Conservation (phyloP, 768 basidiomycete species). For the Rhizopogon roseolus region DNA sequence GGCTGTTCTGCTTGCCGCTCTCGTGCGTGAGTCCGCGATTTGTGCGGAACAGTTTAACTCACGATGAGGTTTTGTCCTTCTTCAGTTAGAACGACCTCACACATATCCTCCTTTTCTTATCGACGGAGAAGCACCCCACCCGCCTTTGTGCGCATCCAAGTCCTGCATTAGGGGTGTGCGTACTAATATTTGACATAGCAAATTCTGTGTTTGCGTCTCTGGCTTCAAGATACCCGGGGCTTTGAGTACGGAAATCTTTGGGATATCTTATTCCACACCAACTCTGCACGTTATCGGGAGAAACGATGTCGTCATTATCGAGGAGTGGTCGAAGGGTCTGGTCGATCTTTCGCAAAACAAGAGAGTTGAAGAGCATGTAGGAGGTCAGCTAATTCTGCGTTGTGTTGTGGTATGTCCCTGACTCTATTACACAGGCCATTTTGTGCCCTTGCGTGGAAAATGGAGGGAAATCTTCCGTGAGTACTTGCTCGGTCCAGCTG, state of each 20-base stretch:
- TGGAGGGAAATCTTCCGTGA: constrained; percentile 75
- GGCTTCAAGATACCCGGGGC: constrained; percentile 57
- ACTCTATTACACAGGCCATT: constrained; percentile 53
- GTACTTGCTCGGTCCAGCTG: constrained; percentile 53
- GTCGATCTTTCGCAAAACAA: constrained; percentile 48
- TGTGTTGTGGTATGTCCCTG: neutral
- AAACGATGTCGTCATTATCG: constrained; percentile 69
- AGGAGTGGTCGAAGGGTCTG: constrained; percentile 60
- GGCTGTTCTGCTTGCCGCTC: constrained; percentile 63
- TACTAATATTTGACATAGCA: constrained; percentile 29
- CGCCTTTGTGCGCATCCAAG: constrained; percentile 56
- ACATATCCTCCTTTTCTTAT: constrained; percentile 54
- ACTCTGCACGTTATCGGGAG: constrained; percentile 77
- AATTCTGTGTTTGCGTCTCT: constrained; percentile 72
- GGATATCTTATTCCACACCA: constrained; percentile 54
- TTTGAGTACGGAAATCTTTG: constrained; percentile 45
- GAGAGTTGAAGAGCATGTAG: constrained; percentile 73
- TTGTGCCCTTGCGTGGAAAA: constrained; percentile 70
- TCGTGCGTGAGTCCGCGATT: constrained; percentile 41
- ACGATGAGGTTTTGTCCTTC: neutral
- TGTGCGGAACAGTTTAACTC: neutral
- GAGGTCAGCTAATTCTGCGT: constrained; percentile 49
- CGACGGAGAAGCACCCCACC: constrained; percentile 63
- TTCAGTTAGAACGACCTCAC: constrained; percentile 50
- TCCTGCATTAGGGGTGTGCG: neutral